Percentiles rank a stretch among this genome's conserved stretches.
phyloP scores from a whole-genome alignment of 768 basidiomycete genomes.

The Mycena albidolilacea region DNA sequence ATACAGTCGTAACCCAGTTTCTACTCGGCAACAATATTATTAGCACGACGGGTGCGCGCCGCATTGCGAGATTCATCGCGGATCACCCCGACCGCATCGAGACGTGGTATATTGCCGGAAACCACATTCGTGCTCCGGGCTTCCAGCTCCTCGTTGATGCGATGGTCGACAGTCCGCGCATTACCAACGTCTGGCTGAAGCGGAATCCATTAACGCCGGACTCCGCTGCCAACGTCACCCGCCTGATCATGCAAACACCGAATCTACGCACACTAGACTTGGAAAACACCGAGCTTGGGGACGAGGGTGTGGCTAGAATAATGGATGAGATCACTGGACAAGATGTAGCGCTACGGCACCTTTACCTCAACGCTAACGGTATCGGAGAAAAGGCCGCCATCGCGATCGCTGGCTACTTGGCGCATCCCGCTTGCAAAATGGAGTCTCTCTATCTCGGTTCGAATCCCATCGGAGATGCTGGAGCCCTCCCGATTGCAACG shows the following conservation, averaged over 20 bases:
- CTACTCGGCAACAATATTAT: conserved; percentile 41
- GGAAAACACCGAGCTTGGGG: conserved; percentile 37
- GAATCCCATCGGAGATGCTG: conserved; percentile 39
- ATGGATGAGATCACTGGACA: conserved; percentile 29
- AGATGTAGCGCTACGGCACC: conserved; percentile 29
- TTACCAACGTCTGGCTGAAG: conserved; percentile 39
- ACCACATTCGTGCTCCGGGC: conserved; percentile 27
- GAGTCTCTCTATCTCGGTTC: conserved; percentile 31
- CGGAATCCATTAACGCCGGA: conserved; percentile 38
- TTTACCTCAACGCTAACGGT: conserved; percentile 38
- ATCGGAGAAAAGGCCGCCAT: conserved; percentile 31
- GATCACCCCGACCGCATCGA: conserved; percentile 38
- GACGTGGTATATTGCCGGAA: conserved; percentile 40
- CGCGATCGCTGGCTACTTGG: conserved; percentile 32
- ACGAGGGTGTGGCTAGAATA: conserved; percentile 29
- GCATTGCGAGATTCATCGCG: conserved; percentile 35
- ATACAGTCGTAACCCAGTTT: conserved; percentile 36
- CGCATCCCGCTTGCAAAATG: conserved; percentile 30
- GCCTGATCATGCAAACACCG: conserved; percentile 36
- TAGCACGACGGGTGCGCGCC: conserved; percentile 35
- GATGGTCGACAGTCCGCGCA: conserved; percentile 34
- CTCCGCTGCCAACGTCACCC: conserved; percentile 28
- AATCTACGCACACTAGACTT: conserved; percentile 38
- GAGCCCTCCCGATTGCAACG: conserved; percentile 26
- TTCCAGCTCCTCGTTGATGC: conserved; percentile 39